Evolutionary conservation across 345 rosid species (phyloP), one percentile per base, ranked within the genome.

Genomic region (Clausena lansium): DNA sequence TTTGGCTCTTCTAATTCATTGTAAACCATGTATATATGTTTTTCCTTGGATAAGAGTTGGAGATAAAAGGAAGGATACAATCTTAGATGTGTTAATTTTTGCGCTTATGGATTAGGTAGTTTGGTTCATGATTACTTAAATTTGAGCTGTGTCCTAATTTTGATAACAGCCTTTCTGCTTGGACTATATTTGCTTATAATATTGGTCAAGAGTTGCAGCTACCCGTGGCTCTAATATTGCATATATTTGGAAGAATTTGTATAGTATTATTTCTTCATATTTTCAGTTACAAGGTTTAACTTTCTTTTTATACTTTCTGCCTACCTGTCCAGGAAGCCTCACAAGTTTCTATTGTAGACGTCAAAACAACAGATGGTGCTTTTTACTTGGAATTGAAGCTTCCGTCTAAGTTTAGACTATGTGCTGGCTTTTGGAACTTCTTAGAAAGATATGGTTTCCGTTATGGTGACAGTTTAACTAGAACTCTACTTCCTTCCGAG

Each of bases 401-500:
- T 70, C 92, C 95, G 67, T 81, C 93, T 22, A 94, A 77, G 79
- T 79, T 85, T 47, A 81, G 70, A 79, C 79, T 71, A 30, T 77
- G 9, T 14, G 82, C 81, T 6, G 89, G 88, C 68, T 79, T 76
- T 79, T 96, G 99, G 99, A 89, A 83, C 67, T 96, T 96, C 79
- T 77, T 96, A 74, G 97, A 91, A 75, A 88, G 91, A 90, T 96
- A 92, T 76, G 99, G 99, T 77, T 94, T 90, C 72, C 91, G 88
- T 79, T 94, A 94, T 75, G 97, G 98, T 71, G 84, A 84, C 27
- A 70, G 67, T 45, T 32, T 54, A 55, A 85, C 73, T 8, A 86
- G 99, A 25, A 73, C 94, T 54, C 84, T 96, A 82, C 97, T 96
- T 71, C 93, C 99, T 39, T 86, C 88, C 70, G 99, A 96, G 99